Percentiles rank a stretch among this genome's conserved stretches.
Evolutionary conservation across 164 flowering plant genomes (phyloP).

Genomic region (Litsea cubeba): DNA sequence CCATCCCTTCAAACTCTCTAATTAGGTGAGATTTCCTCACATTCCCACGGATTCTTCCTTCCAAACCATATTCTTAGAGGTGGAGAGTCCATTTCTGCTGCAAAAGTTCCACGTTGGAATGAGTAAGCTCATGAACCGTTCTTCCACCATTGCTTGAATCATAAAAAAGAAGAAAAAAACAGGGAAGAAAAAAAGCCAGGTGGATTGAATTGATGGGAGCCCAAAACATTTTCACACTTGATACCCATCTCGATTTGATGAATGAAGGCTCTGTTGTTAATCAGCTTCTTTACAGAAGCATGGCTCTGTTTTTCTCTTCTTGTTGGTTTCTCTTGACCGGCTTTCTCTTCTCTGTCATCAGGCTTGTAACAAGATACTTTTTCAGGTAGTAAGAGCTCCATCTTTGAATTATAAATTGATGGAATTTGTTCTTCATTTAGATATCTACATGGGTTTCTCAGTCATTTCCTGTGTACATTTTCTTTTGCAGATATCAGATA

Average conservation of each 20-base stretch:
- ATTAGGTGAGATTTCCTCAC: conserved; percentile 11
- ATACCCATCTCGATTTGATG: conserved; percentile 16
- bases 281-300: conserved; percentile 21
- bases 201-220: conserved; percentile 12
- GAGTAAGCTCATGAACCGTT: neutral
- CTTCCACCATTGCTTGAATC: conserved; percentile 12
- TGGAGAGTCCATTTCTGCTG: conserved; percentile 8
- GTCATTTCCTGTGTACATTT: neutral
- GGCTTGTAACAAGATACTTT: conserved; percentile 20
- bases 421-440: neutral
- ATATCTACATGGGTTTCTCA: neutral
- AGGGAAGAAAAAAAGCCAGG: neutral
- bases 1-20: neutral
- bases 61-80: conserved; percentile 6
- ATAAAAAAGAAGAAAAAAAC: neutral
- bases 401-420: neutral
- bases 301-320: conserved; percentile 24
- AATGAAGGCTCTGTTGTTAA: conserved; percentile 7
- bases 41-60: neutral
- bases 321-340: conserved; percentile 32
- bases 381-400: conserved; percentile 30
- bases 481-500: conserved; percentile 20
- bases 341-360: conserved; percentile 22
- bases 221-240: conserved; percentile 4
- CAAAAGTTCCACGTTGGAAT: conserved; percentile 7